Evolutionary conservation across 805 yeast genomes (phyloP), one percentile per base, ranked within the genome.

Genomic region (Metschnikowia anglica): DNA sequence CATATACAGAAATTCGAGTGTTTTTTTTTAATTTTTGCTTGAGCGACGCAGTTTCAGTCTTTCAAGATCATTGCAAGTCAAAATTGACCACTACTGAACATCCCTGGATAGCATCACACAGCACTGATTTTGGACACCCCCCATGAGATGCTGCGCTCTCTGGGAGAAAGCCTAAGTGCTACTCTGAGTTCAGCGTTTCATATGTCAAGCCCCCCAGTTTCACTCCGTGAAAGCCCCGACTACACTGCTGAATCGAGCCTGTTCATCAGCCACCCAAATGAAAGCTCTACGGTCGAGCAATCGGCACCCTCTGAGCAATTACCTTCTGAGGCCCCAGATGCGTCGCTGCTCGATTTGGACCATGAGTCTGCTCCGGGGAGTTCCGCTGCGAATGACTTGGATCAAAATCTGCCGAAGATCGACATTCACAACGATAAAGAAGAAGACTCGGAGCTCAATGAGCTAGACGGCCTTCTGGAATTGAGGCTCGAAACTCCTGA

Each of bases 231-330:
- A 2, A 10, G 8, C 15, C 26, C 15, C 4, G 46, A 43, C 4
- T 28, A 31, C 27, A 43, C 52, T 9, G 46, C 47, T 3, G 54
- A 48, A 12, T 52, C 56, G 4, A 50, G 56, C 20, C 56, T 52
- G 56, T 52, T 52, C 25, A 41, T 52, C 8, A 48, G 51, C 17
- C 37, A 49, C 27, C 54, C 54, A 4, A 33, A 36, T 9, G 26
- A 23, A n/a, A 28, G 39, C 24, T 15, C 24, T 5, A 21, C 5
- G 21, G 35, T 18, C 2, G 15, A 19, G 5, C 31, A 28, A 24
- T 7, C 15, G 15, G 15, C 27, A 5, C 2, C 12, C 6, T 4
- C 12, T 5, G 32, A 29, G 13, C 11, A 15, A 3, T 5, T n/a
- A n/a, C 12, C 10, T 17, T 17, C 35, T n/a, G 38, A 21, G 7